phyloP scores from a whole-genome alignment of 139 green algal genomes.

The Chlorella ohadii region DNA sequence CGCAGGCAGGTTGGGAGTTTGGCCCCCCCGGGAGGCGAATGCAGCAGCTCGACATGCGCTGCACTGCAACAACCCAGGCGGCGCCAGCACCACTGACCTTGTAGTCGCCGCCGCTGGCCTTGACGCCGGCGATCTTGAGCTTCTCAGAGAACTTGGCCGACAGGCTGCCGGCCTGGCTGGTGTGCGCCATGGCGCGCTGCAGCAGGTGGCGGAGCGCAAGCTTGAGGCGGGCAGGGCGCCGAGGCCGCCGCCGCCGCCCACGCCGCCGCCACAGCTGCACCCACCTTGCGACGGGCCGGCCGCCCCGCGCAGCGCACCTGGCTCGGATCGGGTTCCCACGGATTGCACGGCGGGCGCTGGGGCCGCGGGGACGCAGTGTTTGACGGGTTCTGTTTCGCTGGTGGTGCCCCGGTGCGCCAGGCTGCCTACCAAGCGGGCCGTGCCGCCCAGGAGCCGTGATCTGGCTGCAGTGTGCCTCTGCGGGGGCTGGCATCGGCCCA shows the following conservation, averaged over 20 bases:
- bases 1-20: neutral
- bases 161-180: conserved; percentile 7
- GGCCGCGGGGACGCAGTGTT: too few species aligned
- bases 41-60: too few species aligned
- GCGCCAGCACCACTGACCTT: conserved; percentile 9
- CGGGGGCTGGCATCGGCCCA: too few species aligned
- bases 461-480: neutral
- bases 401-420: neutral
- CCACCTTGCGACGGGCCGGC: neutral
- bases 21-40: too few species aligned
- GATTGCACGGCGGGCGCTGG: too few species aligned
- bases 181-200: neutral
- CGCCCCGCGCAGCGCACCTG: neutral
- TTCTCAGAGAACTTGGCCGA: conserved; percentile 22
- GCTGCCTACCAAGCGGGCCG: neutral
- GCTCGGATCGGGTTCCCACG: too few species aligned
- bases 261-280: neutral
- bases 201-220: neutral
- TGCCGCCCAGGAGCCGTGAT: neutral
- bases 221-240: too few species aligned
- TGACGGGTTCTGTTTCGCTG: too few species aligned
- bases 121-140: conserved; percentile 30
- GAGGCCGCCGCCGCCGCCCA: too few species aligned
- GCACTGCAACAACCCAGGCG: neutral
- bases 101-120: conserved; percentile 6